Percentiles rank a stretch among this genome's conserved stretches.
These are phyloP conservation scores for Penicillium paradoxum DNA, from an alignment of 495 filamentous ascomycete species.

Conservation along the genomic window DNA sequence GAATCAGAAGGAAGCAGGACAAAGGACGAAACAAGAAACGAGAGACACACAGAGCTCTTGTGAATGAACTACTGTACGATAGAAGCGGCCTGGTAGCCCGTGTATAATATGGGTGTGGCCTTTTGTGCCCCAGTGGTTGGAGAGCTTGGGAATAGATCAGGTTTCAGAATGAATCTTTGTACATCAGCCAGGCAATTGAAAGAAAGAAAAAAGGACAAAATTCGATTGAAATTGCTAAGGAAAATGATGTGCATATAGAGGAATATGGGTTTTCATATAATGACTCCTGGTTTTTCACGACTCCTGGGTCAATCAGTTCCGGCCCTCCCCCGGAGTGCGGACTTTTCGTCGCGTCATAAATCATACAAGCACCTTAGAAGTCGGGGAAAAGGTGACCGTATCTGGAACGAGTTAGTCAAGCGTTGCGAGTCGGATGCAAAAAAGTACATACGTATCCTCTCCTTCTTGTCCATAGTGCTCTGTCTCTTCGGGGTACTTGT, in stretches of 20 bases:
- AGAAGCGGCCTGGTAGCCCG: slow-evolving; percentile 22
- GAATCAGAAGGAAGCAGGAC: neutral
- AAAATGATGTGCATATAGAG: slow-evolving; percentile 6
- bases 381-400: slow-evolving; percentile 69
- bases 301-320: slow-evolving; percentile 11
- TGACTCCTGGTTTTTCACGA: slow-evolving; percentile 20
- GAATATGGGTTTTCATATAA: slow-evolving; percentile 14
- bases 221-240: slow-evolving; percentile 26
- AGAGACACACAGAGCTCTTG: slow-evolving; percentile 1
- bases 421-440: neutral
- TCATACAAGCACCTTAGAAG: slow-evolving; percentile 50
- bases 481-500: slow-evolving; percentile 94
- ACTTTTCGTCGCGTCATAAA: slow-evolving; percentile 39
- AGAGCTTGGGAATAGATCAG: slow-evolving; percentile 12
- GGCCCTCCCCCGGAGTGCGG: slow-evolving; percentile 15
- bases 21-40: slow-evolving; percentile 2
- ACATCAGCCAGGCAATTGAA: slow-evolving; percentile 14
- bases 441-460: slow-evolving; percentile 69
- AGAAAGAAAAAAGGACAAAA: slow-evolving; percentile 18
- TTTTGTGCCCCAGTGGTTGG: slow-evolving; percentile 9
- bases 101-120: slow-evolving; percentile 28
- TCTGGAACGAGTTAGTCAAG: slow-evolving; percentile 35
- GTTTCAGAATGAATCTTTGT: slow-evolving; percentile 23
- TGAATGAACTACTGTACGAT: slow-evolving; percentile 22
- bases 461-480: slow-evolving; percentile 79